Evolutionary conservation across 2,329 filamentous ascomycete genomes (phyloP).

Genomic region (Lasiodiplodia theobromae): DNA sequence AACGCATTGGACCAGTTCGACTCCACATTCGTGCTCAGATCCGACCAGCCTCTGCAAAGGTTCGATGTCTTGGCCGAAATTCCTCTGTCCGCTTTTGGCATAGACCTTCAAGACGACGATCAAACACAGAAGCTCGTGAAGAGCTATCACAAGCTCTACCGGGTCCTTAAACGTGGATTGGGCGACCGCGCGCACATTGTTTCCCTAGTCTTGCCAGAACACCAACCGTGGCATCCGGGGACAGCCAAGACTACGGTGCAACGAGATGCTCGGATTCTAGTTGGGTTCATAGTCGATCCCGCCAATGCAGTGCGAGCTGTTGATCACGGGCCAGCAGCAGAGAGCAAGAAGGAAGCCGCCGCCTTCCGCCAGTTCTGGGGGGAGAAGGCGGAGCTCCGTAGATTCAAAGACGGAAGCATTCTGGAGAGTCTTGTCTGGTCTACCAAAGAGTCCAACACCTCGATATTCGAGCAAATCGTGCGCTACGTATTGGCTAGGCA

Average conservation of each 20-base stretch:
- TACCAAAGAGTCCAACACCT: slow-evolving; percentile 63
- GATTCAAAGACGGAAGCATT: slow-evolving; percentile 95
- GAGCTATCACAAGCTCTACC: slow-evolving; percentile 66
- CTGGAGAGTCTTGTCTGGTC: slow-evolving; percentile 90
- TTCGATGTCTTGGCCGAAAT: slow-evolving; percentile 62
- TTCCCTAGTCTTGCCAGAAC: slow-evolving; percentile 41
- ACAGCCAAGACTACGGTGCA: slow-evolving; percentile 36
- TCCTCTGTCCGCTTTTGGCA: slow-evolving; percentile 42
- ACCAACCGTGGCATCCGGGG: slow-evolving; percentile 47
- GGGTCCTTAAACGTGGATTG: slow-evolving; percentile 72
- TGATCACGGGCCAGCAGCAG: slow-evolving; percentile 86
- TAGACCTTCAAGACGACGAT: slow-evolving; percentile 37
- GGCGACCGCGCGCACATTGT: slow-evolving; percentile 77
- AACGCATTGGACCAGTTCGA: slow-evolving; percentile 81
- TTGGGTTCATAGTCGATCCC: slow-evolving; percentile 77
- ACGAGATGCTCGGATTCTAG: slow-evolving; percentile 55
- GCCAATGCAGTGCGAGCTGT: slow-evolving; percentile 76
- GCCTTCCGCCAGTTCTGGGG: slow-evolving; percentile 94
- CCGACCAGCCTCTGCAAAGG: slow-evolving; percentile 58
- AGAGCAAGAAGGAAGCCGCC: slow-evolving; percentile 82
- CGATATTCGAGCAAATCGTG: slow-evolving; percentile 81
- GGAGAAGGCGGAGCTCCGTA: slow-evolving; percentile 86
- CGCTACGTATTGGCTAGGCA: slow-evolving; percentile 74
- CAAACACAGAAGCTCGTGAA: slow-evolving; percentile 39
- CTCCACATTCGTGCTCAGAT: slow-evolving; percentile 76